Percentiles rank a stretch among this genome's conserved stretches.
Conservation (phyloP, 768 basidiomycete genomes). For the Jaapia argillacea region DNA sequence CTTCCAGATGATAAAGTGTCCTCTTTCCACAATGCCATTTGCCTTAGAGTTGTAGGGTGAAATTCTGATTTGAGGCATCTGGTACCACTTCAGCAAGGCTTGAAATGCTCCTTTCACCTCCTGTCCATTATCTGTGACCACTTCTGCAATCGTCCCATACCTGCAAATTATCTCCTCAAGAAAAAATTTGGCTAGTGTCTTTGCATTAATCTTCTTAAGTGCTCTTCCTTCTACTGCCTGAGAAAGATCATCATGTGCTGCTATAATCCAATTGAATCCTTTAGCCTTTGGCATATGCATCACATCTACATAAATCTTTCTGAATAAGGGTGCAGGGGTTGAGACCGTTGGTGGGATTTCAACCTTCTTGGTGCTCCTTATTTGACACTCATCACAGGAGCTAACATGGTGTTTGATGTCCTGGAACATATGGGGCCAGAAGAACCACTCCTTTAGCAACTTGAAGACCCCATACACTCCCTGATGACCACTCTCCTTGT, state of each 20-base stretch:
- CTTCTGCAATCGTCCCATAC: conserved; percentile 18
- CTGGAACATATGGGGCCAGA: conserved; percentile 8
- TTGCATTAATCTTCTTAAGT: conserved; percentile 7
- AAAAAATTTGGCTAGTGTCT: conserved; percentile 5
- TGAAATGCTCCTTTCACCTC: conserved; percentile 13
- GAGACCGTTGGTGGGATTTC: conserved; percentile 9
- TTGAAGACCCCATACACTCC: conserved; percentile 7
- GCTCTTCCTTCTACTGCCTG: conserved; percentile 19
- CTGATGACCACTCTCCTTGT: conserved; percentile 13
- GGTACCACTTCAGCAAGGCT: conserved; percentile 3
- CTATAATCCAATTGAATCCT: conserved; percentile 14
- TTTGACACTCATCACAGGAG: conserved; percentile 12
- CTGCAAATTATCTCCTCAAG: conserved; percentile 19
- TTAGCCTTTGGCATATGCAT: conserved; percentile 1
- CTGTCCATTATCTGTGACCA: no score
- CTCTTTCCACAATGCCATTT: conserved; percentile 26
- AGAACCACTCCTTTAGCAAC: conserved; percentile 8
- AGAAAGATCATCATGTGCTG: conserved; percentile 20
- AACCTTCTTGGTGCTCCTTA: conserved; percentile 7
- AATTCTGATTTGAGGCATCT: no score
- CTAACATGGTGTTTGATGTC: conserved; percentile 4
- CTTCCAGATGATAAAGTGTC: conserved; percentile 22
- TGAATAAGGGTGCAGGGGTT: conserved; percentile 7
- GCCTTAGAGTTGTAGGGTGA: conserved; percentile 25
- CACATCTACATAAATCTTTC: neutral